These are phyloP conservation scores for Prunus campanulata DNA, from an alignment of 306 rosid species.

Conservation along the genomic window DNA sequence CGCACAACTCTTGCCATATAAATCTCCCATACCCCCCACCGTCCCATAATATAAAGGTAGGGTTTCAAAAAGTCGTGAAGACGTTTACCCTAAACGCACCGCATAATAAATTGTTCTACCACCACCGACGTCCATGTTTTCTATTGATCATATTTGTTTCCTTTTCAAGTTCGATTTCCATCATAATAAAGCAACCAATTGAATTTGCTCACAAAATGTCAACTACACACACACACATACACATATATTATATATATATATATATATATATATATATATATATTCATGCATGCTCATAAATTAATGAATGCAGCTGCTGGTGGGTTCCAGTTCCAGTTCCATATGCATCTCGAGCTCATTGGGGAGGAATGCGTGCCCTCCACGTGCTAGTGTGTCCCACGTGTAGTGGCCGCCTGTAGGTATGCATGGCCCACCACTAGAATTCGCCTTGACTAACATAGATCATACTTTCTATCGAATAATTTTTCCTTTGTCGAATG, in stretches of 20 bases:
- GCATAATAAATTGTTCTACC: too few relatives aligned
- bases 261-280: too few relatives aligned
- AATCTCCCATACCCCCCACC: too few relatives aligned
- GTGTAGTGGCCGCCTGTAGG: neutral
- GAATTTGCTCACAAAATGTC: neutral
- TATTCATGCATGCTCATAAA: neutral
- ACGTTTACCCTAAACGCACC: too few relatives aligned
- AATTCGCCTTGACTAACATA: constrained; percentile 3
- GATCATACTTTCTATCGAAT: neutral
- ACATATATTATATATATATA: too few relatives aligned
- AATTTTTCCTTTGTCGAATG: neutral
- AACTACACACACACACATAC: neutral
- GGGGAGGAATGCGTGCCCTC: neutral
- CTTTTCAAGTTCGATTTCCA: neutral
- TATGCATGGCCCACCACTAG: neutral
- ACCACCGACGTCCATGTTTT: too few relatives aligned
- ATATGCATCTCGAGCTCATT: neutral
- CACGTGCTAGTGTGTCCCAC: neutral
- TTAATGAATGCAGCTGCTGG: neutral
- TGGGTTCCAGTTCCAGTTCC: constrained; percentile 20
- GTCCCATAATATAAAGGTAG: too few relatives aligned
- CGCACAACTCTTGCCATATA: too few relatives aligned
- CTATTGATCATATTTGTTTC: neutral
- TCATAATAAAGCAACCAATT: neutral
- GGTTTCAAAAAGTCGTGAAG: too few relatives aligned